A percentile compares a stretch with the other conserved stretches of the same genome.
Conservation (phyloP, 305 asterid genomes). For the Plantago rigida region DNA sequence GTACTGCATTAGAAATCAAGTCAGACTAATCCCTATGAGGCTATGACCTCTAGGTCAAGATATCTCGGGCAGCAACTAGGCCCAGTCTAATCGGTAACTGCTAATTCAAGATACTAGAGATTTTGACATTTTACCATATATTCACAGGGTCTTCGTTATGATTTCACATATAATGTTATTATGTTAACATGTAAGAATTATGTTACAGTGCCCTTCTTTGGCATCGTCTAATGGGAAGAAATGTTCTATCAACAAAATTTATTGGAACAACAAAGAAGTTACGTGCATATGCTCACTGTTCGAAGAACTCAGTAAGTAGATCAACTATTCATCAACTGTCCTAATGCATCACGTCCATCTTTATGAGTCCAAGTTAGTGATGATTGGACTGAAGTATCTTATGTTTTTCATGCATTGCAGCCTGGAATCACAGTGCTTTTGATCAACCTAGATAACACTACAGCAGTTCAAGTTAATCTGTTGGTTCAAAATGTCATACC, state of each 20-base stretch:
- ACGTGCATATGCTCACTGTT: conserved; percentile 74
- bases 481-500: conserved; percentile 33
- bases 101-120: too few species aligned
- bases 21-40: too few species aligned
- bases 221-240: conserved; percentile 80
- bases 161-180: not conserved
- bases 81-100: too few species aligned
- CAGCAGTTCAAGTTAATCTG: conserved; percentile 40
- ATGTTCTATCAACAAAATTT: conserved; percentile 50
- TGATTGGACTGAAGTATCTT: too few species aligned
- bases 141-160: too few species aligned
- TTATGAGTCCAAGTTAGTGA: not conserved
- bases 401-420: conserved; percentile 28
- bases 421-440: conserved; percentile 62
- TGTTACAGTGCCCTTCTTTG: conserved; percentile 65
- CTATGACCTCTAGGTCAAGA: too few species aligned
- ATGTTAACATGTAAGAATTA: not conserved
- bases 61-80: too few species aligned
- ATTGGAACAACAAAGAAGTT: conserved; percentile 45
- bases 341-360: not conserved
- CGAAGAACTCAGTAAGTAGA: conserved; percentile 56
- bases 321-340: not conserved
- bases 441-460: conserved; percentile 58
- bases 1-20: too few species aligned
- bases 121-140: too few species aligned